These are phyloP conservation scores for Malassezia arunalokei DNA, from an alignment of 1,284 basidiomycete genomes.

Conservation along the genomic window DNA sequence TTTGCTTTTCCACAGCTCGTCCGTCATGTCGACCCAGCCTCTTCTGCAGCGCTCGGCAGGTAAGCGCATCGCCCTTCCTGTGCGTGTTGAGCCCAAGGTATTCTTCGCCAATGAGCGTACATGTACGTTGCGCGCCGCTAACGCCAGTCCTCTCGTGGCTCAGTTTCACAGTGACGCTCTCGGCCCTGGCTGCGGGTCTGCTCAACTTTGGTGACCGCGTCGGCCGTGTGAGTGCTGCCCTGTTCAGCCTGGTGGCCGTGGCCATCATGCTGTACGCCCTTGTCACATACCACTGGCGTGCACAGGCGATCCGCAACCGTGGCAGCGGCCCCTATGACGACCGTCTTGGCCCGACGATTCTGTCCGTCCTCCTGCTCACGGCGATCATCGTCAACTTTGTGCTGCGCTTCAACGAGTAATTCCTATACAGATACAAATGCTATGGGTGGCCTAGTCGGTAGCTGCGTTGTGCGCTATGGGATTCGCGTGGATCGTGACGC, in stretches of 20 bases:
- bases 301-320: constrained; percentile 76
- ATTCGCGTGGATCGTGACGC: constrained; percentile 87
- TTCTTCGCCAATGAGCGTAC: constrained; percentile 46
- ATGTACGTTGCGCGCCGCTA: constrained; percentile 22
- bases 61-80: constrained; percentile 45
- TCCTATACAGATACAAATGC: neutral
- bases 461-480: constrained; percentile 60
- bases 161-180: constrained; percentile 46
- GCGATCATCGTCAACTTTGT: constrained; percentile 46
- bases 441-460: neutral
- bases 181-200: constrained; percentile 43
- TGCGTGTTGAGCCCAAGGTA: constrained; percentile 45
- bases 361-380: constrained; percentile 43
- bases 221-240: constrained; percentile 76
- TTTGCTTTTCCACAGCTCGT: neutral
- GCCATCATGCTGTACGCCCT: constrained; percentile 92
- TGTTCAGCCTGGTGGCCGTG: constrained; percentile 92
- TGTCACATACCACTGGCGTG: constrained; percentile 91
- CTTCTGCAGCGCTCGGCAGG: constrained; percentile 82
- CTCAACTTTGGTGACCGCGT: constrained; percentile 51
- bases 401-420: constrained; percentile 37
- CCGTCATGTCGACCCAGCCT: constrained; percentile 84
- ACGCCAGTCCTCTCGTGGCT: constrained; percentile 45
- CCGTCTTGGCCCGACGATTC: constrained; percentile 58
- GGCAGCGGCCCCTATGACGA: constrained; percentile 94